These are phyloP conservation scores for Aspergillus caelatus DNA, from an alignment of 2,329 filamentous ascomycete species.

Conservation along the genomic window DNA sequence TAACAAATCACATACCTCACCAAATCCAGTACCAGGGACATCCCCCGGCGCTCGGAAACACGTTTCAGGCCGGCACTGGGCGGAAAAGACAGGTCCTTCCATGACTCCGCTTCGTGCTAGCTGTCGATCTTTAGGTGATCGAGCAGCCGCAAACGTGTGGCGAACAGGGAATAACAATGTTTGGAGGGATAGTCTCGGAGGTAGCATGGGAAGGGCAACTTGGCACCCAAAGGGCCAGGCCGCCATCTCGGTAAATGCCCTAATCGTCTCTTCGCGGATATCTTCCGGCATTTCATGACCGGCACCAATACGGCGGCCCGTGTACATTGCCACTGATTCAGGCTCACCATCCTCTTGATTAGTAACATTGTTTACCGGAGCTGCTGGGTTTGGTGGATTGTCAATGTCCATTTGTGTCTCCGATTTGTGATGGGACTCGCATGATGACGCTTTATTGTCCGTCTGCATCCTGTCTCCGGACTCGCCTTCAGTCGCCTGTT, in stretches of 20 bases:
- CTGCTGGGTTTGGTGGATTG: constrained; percentile 5
- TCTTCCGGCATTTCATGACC: constrained; percentile 62
- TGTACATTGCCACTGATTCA: constrained; percentile 48
- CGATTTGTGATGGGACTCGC: constrained; percentile 19
- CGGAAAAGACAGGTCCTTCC: constrained; percentile 60
- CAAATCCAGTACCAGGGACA: constrained; percentile 32
- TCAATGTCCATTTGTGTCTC: constrained; percentile 31
- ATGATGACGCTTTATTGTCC: constrained; percentile 16
- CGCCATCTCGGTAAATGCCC: constrained; percentile 60
- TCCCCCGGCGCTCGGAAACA: constrained; percentile 50
- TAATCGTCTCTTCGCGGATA: constrained; percentile 58
- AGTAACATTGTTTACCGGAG: background rate
- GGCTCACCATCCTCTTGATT: constrained; percentile 6
- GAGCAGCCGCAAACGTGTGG: constrained; percentile 58
- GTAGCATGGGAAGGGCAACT: constrained; percentile 49
- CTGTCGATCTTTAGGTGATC: constrained; percentile 55
- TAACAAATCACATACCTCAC: constrained; percentile 55
- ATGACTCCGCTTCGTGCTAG: constrained; percentile 57
- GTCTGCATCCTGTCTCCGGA: constrained; percentile 24
- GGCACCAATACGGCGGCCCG: constrained; percentile 60
- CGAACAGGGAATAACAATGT: constrained; percentile 59
- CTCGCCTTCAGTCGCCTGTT: constrained; percentile 20
- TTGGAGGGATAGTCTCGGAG: constrained; percentile 52
- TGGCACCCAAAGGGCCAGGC: constrained; percentile 62
- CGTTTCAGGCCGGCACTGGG: constrained; percentile 59